Conservation (phyloP, 257 asterid genomes). For the Nicotiana benthamiana region DNA sequence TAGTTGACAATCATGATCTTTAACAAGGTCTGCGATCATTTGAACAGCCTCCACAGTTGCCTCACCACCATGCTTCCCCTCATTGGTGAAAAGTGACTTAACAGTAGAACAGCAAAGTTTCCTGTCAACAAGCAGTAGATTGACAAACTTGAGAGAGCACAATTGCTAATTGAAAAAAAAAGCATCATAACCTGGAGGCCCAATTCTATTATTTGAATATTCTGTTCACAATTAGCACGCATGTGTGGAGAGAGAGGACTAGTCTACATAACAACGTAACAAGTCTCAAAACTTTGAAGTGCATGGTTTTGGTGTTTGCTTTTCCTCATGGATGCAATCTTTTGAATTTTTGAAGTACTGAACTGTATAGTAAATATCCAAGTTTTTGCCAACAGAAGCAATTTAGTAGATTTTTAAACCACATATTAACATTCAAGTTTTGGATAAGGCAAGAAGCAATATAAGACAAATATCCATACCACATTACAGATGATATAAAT, state of each 20-base stretch:
- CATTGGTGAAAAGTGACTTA: slow-evolving; percentile 68
- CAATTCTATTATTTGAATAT: neutral
- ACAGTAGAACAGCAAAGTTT: slow-evolving; percentile 54
- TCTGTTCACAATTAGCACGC: neutral
- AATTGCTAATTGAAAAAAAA: neutral
- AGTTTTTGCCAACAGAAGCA: neutral
- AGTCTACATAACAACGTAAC: neutral
- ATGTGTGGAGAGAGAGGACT: neutral
- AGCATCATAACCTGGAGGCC: neutral
- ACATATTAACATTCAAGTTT: neutral
- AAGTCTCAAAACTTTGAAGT: neutral
- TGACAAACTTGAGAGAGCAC: slow-evolving; percentile 8
- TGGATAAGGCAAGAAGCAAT: neutral
- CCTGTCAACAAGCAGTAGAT: slow-evolving; percentile 35
- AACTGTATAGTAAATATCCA: neutral
- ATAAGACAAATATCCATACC: neutral
- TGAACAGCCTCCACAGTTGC: slow-evolving; percentile 87
- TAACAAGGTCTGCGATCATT: slow-evolving; percentile 77
- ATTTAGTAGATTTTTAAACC: neutral
- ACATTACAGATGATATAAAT: neutral
- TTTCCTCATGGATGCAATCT: neutral
- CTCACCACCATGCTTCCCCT: slow-evolving; percentile 97
- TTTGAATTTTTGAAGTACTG: neutral
- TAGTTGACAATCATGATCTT: slow-evolving; percentile 60
- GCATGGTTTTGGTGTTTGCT: neutral